Evolutionary conservation across 257 asterid species (phyloP), one percentile per base, ranked within the genome.

Genomic region (Eustoma russellianum): DNA sequence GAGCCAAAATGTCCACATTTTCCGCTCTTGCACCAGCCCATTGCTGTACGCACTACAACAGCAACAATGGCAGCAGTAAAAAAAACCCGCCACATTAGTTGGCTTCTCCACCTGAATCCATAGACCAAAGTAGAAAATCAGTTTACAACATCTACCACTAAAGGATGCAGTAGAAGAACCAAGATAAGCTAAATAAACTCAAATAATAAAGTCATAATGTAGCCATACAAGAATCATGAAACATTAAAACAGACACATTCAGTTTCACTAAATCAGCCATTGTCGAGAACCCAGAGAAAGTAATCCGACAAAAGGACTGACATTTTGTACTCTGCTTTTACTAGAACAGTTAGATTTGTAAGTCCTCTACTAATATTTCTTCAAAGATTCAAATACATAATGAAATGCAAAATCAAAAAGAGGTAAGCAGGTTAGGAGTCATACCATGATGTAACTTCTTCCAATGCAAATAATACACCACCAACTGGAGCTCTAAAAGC

Each of bases 401-500:
- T 38, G 43, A 38, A 38, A 38, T 38, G 43, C 43, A 38, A 38
- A 7, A 8, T 5, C 12, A 38, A 24, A 24, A 7, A 38, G 43
- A 11, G 43, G 43, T 38, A 38, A 49, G 63, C 61, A 35, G 62
- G 66, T 41, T 48, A 65, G 24, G 33, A 60, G 5, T 48, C 66
- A 58, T 88, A 88, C 99, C 99, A 92, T 57, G 99, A 92, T 43
- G 99, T 88, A 53, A 92, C 97, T 78, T 92, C 99, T 76, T 92
- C 99, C 53, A 92, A 71, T 30, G 99, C 99, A 77, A 92, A 92
- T 62, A 92, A 65, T 49, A 92, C 99, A 63, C 99, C 99, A 53
- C 99, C 99, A 64, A 92, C 99, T 34, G 99, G 99, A 73, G 99
- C 95, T 81, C 99, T 83, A 70, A 92, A 92, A 56, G 99, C 99